phyloP scores from a whole-genome alignment of 1,139 yeast genomes.

The Arxiozyma telluris region DNA sequence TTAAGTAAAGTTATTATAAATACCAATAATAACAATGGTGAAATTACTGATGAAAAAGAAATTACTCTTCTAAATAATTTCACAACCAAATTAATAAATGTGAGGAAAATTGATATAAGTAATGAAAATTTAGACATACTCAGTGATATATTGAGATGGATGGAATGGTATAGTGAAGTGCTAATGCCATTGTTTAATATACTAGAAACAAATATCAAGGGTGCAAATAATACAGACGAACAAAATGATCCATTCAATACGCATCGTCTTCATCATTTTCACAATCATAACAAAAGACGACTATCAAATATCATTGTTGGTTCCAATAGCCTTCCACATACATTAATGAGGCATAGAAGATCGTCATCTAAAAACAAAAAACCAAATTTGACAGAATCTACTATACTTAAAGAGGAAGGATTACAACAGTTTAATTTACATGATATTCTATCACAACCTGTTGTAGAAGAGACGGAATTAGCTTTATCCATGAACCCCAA shows the following conservation, averaged over 20 bases:
- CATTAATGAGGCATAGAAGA: conserved; percentile 17
- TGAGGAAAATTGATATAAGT: conserved; percentile 22
- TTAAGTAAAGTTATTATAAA: not conserved
- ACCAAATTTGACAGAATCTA: conserved; percentile 26
- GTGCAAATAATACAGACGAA: conserved; percentile 6
- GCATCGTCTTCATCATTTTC: not conserved
- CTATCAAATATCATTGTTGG: not conserved
- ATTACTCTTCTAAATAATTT: conserved; percentile 24
- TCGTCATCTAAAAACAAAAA: conserved; percentile 23
- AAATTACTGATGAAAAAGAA: conserved; percentile 12
- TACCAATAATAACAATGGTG: conserved; percentile 7
- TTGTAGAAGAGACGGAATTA: conserved; percentile 13
- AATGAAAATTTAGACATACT: conserved; percentile 26
- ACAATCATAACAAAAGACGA: not conserved
- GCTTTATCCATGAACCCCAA: not conserved
- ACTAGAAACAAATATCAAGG: conserved; percentile 5
- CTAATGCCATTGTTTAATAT: conserved; percentile 14
- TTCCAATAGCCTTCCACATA: not conserved
- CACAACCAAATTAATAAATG: conserved; percentile 22
- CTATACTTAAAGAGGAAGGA: conserved; percentile 29
- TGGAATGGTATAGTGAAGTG: conserved; percentile 23
- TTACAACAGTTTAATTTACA: conserved; percentile 27
- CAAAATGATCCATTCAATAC: not conserved
- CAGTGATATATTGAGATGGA: conserved; percentile 25
- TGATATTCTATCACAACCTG: conserved; percentile 27